Evolutionary conservation across 495 filamentous ascomycete species (phyloP), one percentile per base, ranked within the genome.

Genomic region (Talaromyces stipitatus): DNA sequence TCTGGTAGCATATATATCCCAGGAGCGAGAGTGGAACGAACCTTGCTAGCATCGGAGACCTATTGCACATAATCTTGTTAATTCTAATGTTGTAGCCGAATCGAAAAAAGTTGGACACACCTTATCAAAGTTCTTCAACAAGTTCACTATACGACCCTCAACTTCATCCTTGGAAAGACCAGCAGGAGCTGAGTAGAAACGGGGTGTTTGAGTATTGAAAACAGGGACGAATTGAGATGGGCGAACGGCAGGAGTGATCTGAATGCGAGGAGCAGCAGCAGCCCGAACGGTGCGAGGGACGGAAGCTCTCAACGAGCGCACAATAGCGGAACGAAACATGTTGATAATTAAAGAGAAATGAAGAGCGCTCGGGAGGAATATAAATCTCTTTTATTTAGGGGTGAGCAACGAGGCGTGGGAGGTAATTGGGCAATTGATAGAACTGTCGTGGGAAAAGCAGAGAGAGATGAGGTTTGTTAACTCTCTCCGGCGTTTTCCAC

Each of bases 61-160:
- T 90, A 64, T 50, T 32, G 22, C 50, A 56, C 41, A 58, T 23
- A 6, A 60, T 54, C 50, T 22, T 64, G 36, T 57, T 32, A 58
- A 18, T 36, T 53, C 72, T 64, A 27, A 32, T 6, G 24, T 18
- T 20, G 16, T 23, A 11, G 59, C 26, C 16, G 50, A 50, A 18
- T 20, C 36, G 36, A 41, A 0, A n/a, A n/a, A 36, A 41, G 36
- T 16, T 41, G 3, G 16, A 76, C 86, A 63, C 72, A 96, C 94
- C 87, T 98, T 98, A 78, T 98, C 94, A 75, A 97, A 98, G 70
- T 88, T 90, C 70, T 87, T 86, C 71, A 98, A 73, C 57, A 98
- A 80, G 76, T 88, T 85, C 74, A 95, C 82, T 81, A 98, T 97
- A 66, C 94, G 86, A 50, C 88, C 88, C 74, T 95, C 87, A 57